phyloP scores from a whole-genome alignment of 768 basidiomycete genomes.

The Mycena epipterygia region DNA sequence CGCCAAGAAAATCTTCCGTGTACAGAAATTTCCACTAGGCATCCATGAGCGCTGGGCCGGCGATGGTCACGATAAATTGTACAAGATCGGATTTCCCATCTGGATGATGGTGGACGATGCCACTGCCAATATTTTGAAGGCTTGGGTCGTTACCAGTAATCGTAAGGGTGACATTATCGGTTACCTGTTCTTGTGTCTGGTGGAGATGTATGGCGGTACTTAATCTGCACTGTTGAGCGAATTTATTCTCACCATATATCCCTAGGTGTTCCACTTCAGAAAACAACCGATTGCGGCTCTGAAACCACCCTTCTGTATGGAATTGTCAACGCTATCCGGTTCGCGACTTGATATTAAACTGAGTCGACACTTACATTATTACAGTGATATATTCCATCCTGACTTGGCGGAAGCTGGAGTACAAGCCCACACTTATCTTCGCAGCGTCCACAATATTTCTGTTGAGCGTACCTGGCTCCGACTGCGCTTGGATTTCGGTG shows the following conservation, averaged over 20 bases:
- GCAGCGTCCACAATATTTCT: slow-evolving; percentile 47
- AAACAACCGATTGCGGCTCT: slow-evolving; percentile 51
- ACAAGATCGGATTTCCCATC: slow-evolving; percentile 55
- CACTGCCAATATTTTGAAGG: slow-evolving; percentile 47
- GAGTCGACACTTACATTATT: background rate
- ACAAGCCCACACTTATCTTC: slow-evolving; percentile 44
- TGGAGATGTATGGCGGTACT: slow-evolving; percentile 48
- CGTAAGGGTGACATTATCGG: slow-evolving; percentile 42
- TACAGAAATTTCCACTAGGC: slow-evolving; percentile 46
- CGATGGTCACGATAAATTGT: slow-evolving; percentile 58
- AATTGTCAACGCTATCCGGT: slow-evolving; percentile 48
- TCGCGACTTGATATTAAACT: background rate
- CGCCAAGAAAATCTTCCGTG: slow-evolving; percentile 44
- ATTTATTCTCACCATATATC: background rate
- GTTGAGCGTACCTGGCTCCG: slow-evolving; percentile 48
- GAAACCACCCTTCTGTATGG: slow-evolving; percentile 52
- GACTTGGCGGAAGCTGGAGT: slow-evolving; percentile 36
- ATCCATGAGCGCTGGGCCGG: slow-evolving; percentile 52
- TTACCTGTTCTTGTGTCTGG: slow-evolving; percentile 48
- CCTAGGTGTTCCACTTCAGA: slow-evolving; percentile 51
- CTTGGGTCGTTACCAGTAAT: slow-evolving; percentile 56
- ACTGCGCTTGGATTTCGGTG: slow-evolving; percentile 45
- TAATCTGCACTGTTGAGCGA: background rate
- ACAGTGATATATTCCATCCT: slow-evolving; percentile 38
- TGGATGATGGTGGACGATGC: slow-evolving; percentile 52